A percentile compares a stretch with the other conserved stretches of the same genome.
Conservation (phyloP, 192 early-diverging fungal genomes). For the Coemansia sp. region DNA sequence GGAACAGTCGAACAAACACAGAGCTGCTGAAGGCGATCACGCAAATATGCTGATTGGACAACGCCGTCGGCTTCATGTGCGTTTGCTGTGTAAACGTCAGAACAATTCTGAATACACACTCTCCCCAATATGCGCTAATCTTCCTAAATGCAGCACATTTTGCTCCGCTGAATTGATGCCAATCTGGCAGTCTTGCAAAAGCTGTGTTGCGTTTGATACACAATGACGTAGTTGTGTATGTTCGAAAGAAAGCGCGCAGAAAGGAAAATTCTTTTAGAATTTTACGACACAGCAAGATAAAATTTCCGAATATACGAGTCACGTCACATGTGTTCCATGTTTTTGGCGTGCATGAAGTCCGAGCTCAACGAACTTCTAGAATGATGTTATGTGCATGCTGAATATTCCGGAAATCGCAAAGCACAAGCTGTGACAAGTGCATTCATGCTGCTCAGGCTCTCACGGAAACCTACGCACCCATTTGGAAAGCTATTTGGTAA, state of each 20-base stretch:
- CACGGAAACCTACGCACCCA: no score
- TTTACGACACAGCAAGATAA: neutral
- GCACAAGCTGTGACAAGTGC: no score
- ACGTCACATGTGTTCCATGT: neutral
- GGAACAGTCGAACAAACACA: no score
- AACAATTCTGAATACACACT: no score
- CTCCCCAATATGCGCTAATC: no score
- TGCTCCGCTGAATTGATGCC: no score
- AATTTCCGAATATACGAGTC: neutral
- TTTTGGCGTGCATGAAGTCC: neutral
- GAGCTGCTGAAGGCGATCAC: neutral
- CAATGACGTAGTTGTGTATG: neutral
- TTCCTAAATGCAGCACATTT: no score
- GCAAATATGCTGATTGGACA: conserved; percentile 1
- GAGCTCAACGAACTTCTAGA: neutral
- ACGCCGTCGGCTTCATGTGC: neutral
- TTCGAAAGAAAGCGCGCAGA: neutral
- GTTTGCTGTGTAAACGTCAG: no score
- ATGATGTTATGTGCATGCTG: no score
- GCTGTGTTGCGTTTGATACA: neutral
- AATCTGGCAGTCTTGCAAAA: neutral
- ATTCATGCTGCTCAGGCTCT: no score
- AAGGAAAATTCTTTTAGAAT: neutral
- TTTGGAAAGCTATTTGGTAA: no score
- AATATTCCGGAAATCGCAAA: no score